phyloP scores from a whole-genome alignment of 495 filamentous ascomycete species.

The Penicillium turbatum region DNA sequence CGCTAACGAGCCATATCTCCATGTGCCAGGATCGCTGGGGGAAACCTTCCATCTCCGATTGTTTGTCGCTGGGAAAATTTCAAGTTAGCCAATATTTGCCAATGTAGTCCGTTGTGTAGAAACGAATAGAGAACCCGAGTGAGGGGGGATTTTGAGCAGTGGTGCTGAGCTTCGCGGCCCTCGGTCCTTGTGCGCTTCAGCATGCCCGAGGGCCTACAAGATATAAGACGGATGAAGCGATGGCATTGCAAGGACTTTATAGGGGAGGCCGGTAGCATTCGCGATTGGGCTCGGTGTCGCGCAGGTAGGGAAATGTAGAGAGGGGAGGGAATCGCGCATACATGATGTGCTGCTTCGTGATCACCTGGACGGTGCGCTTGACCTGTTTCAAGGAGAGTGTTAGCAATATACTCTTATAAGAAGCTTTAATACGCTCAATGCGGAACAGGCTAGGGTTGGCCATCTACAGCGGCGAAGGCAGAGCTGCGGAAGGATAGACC shows the following conservation, averaged over 20 bases:
- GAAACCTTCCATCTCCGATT: conserved; percentile 76
- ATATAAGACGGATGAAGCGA: background rate
- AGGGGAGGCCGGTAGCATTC: background rate
- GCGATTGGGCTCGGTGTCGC: background rate
- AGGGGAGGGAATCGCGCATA: conserved; percentile 45
- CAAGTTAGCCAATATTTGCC: conserved; percentile 7
- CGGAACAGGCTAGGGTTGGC: background rate
- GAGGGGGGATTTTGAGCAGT: background rate
- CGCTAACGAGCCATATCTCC: conserved; percentile 52
- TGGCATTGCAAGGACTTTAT: background rate
- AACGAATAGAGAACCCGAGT: background rate
- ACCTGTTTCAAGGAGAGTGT: conserved; percentile 45
- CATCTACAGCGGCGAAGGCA: background rate
- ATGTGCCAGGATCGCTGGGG: conserved; percentile 77
- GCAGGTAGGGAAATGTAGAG: conserved; percentile 5
- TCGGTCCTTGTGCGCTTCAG: background rate
- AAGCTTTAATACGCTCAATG: too few species aligned
- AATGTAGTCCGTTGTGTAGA: background rate
- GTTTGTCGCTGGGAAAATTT: conserved; percentile 47
- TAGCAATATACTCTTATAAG: background rate
- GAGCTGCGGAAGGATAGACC: background rate
- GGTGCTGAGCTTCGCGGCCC: background rate
- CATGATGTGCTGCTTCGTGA: conserved; percentile 87
- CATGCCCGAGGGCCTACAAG: background rate
- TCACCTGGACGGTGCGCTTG: conserved; percentile 83